Evolutionary conservation across 108 stramenopile species (phyloP).

Genomic region (Nitzschia sp.): DNA sequence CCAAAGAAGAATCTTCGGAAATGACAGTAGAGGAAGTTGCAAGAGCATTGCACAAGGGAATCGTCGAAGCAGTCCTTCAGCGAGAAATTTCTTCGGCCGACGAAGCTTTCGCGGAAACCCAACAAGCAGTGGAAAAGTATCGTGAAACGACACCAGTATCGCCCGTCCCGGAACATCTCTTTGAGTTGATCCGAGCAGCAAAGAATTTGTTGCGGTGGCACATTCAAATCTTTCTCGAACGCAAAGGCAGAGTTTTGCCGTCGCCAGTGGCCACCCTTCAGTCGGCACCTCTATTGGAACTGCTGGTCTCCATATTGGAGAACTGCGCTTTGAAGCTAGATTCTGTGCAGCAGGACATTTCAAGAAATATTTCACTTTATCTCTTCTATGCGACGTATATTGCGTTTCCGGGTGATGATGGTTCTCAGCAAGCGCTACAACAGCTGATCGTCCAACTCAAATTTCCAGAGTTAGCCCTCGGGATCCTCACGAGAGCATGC

Average conservation of each 20-base stretch:
- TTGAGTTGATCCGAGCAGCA: slow-evolving; percentile 21
- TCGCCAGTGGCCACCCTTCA: slow-evolving; percentile 8
- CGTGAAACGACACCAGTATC: neutral
- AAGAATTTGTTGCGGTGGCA: slow-evolving; percentile 48
- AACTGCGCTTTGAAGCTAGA: neutral
- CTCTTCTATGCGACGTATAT: slow-evolving; percentile 66
- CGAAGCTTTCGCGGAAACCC: neutral
- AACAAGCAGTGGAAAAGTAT: neutral
- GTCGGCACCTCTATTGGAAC: slow-evolving; percentile 3
- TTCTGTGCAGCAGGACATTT: slow-evolving; percentile 30
- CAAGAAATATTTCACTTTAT: slow-evolving; percentile 60
- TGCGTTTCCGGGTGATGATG: slow-evolving; percentile 43
- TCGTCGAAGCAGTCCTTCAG: neutral
- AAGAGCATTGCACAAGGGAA: neutral
- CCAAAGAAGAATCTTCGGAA: neutral
- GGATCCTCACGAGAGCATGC: slow-evolving; percentile 34
- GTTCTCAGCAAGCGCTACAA: slow-evolving; percentile 37
- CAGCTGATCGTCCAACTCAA: slow-evolving; percentile 41
- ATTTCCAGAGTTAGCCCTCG: slow-evolving; percentile 31
- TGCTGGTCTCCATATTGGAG: slow-evolving; percentile 28
- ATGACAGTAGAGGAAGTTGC: neutral
- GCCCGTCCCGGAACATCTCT: neutral
- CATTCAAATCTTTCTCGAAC: slow-evolving; percentile 35
- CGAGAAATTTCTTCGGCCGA: neutral
- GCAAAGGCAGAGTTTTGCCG: slow-evolving; percentile 1